phyloP scores from a whole-genome alignment of 768 basidiomycete species.

The Gloeopeniophorella convolvens region DNA sequence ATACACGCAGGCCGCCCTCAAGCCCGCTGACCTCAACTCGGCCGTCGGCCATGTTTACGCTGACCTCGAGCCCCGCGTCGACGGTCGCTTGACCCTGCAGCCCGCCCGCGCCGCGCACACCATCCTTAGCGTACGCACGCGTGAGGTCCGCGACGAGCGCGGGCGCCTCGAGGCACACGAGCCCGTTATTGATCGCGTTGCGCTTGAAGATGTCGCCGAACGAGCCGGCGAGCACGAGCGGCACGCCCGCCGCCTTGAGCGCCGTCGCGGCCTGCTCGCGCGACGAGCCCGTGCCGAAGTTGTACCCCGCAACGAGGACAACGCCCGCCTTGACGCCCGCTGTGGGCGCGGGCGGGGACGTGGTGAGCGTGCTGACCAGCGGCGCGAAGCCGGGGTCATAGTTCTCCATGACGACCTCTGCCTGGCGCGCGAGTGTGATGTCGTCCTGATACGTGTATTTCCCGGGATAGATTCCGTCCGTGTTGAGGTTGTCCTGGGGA shows the following conservation, averaged over 20 bases:
- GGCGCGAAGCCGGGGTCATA: conserved; percentile 86
- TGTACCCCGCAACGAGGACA: conserved; percentile 88
- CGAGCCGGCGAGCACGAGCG: conserved; percentile 92
- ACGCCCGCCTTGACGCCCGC: conserved; percentile 47
- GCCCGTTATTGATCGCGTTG: conserved; percentile 97
- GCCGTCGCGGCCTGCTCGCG: conserved; percentile 98
- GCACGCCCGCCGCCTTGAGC: conserved; percentile 87
- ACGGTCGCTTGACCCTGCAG: conserved; percentile 80
- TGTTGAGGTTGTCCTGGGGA: conserved; percentile 96
- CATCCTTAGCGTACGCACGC: conserved; percentile 60
- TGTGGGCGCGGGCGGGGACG: conserved; percentile 15
- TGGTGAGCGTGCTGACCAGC: conserved; percentile 49
- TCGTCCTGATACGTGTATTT: conserved; percentile 99
- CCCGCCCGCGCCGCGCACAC: conserved; percentile 72
- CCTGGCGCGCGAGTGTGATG: conserved; percentile 90
- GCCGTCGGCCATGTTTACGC: conserved; percentile 66
- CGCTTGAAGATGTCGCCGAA: conserved; percentile 99
- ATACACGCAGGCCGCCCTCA: conserved; percentile 44
- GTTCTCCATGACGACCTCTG: conserved; percentile 98
- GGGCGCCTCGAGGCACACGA: conserved; percentile 91
- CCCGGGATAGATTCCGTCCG: conserved; percentile 97
- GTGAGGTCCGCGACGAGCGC: conserved; percentile 86
- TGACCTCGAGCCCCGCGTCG: conserved; percentile 56
- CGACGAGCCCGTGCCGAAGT: conserved; percentile 98
- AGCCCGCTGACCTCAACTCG: conserved; percentile 46